These are phyloP conservation scores for Moniliella sp. DNA, from an alignment of 1,284 basidiomycete genomes.

Conservation along the genomic window DNA sequence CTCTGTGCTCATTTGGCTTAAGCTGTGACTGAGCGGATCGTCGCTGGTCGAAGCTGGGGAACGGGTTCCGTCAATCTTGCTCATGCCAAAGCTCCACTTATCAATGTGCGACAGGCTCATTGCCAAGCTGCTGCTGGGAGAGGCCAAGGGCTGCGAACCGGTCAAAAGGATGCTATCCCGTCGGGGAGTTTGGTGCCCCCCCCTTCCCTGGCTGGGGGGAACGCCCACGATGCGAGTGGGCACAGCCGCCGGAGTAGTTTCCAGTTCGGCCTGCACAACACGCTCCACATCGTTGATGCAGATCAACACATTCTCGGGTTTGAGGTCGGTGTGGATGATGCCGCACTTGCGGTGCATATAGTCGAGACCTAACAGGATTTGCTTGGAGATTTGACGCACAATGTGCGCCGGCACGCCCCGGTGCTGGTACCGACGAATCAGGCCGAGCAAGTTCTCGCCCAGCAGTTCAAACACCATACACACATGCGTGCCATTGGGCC, in stretches of 20 bases:
- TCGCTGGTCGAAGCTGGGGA: no score
- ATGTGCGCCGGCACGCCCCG: conserved; percentile 73
- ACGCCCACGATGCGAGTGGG: conserved; percentile 63
- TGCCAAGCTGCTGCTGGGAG: conserved; percentile 51
- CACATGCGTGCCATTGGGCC: conserved; percentile 77
- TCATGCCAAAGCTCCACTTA: no score
- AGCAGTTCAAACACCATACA: conserved; percentile 97
- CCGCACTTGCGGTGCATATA: conserved; percentile 87
- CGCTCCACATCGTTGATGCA: no score
- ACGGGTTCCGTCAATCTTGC: no score
- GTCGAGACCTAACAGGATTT: conserved; percentile 71
- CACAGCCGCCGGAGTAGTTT: conserved; percentile 39
- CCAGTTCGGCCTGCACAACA: conserved; percentile 66
- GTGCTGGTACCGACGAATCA: conserved; percentile 81
- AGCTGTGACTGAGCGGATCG: no score
- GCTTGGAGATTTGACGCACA: conserved; percentile 80
- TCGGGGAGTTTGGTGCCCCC: conserved; percentile 77
- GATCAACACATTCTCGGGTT: conserved; percentile 85
- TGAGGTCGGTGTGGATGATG: conserved; percentile 57
- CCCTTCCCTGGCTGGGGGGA: conserved; percentile 67
- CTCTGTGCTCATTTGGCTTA: no score
- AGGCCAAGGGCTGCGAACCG: no score
- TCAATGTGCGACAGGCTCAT: conserved; percentile 63
- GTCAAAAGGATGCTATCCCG: no score
- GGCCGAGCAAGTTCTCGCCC: conserved; percentile 73